These are phyloP conservation scores for Saccharomyces hybrid DNA, from an alignment of 1,139 yeast genomes.

Conservation along the genomic window DNA sequence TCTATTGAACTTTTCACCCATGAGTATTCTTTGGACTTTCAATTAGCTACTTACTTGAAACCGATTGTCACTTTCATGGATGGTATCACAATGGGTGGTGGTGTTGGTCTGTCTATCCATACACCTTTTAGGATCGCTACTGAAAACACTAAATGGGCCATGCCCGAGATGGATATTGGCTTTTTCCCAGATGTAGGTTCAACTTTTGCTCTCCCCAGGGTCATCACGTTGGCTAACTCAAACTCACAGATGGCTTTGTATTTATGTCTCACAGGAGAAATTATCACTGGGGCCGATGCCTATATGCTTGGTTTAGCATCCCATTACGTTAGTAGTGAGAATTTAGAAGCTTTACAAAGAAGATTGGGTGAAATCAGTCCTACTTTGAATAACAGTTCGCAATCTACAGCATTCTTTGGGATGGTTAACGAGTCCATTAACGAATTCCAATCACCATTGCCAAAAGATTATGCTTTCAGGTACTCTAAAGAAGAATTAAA, in stretches of 20 bases:
- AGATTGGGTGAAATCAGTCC: slow-evolving; percentile 49
- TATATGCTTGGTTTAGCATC: slow-evolving; percentile 83
- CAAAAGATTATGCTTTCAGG: slow-evolving; percentile 55
- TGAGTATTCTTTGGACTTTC: slow-evolving; percentile 78
- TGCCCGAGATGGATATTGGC: slow-evolving; percentile 98
- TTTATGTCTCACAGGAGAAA: slow-evolving; percentile 79
- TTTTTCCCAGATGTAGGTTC: slow-evolving; percentile 96
- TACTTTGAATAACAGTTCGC: slow-evolving; percentile 13
- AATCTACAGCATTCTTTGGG: slow-evolving; percentile 16
- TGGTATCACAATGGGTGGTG: slow-evolving; percentile 98
- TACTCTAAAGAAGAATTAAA: slow-evolving; percentile 49
- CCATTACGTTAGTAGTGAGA: slow-evolving; percentile 69
- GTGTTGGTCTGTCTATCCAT: slow-evolving; percentile 87
- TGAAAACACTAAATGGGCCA: slow-evolving; percentile 83
- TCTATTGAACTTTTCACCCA: slow-evolving; percentile 64
- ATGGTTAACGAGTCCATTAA: slow-evolving; percentile 67
- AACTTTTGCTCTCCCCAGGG: slow-evolving; percentile 75
- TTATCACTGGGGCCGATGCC: slow-evolving; percentile 69
- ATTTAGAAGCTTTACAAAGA: slow-evolving; percentile 52
- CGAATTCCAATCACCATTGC: slow-evolving; percentile 68
- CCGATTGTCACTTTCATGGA: slow-evolving; percentile 81
- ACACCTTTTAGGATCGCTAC: slow-evolving; percentile 90
- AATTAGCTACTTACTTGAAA: slow-evolving; percentile 72
- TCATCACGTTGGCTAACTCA: slow-evolving; percentile 35
- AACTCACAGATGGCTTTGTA: slow-evolving; percentile 81